Base-by-base conservation (phyloP, 176 grass and related monocot species). In the Aegilops longissima region DNA sequence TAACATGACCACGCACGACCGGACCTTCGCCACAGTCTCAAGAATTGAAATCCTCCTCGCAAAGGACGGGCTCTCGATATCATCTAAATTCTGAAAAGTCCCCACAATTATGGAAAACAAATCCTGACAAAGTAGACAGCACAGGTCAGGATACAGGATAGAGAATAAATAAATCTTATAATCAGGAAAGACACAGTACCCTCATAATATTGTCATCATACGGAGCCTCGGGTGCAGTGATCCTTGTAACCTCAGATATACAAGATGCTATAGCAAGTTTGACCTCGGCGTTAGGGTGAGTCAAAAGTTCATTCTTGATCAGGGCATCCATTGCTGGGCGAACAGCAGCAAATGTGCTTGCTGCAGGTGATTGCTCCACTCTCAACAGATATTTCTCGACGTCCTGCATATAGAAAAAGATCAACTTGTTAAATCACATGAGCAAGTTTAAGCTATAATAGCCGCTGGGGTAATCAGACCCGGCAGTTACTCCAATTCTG, bases 1-100 rank as follows among this genome's bases (percentile, higher is more conserved):
- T 51, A 99, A 87, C 97, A 99, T 99, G 58, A 99, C 87, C 72
- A 99, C 94, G 23, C 97, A 99, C 45, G 92, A 97, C 14, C 92
- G 91, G 34, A 97, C 92, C 78, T 97, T 97, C 52, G 97, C 92
- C 51, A 97, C 90, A 5, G 97, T 99, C 77, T 99, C 94, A 47
- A 99, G 94, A 90, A 99, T 93, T 45, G 92, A 87, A 76, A 84
- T 87, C 80, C 89, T 94, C 73, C 87, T 94, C 20, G 2, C 9
- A 69, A 89, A 94, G 5, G 76, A 89, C 2, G 87, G 90, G 70
- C 83, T 86, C 6, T 92, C 76, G 8, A 87, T 73, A 61, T 99
- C 92, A 83, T 97, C 90, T 30, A 99, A 70, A 40, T 91, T 79
- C 71, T 87, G 21, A 80, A 99, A 94, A 52, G 92, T 27, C 71